Base-by-base conservation (phyloP, 306 rosid species). In the Sicyos edulis region DNA sequence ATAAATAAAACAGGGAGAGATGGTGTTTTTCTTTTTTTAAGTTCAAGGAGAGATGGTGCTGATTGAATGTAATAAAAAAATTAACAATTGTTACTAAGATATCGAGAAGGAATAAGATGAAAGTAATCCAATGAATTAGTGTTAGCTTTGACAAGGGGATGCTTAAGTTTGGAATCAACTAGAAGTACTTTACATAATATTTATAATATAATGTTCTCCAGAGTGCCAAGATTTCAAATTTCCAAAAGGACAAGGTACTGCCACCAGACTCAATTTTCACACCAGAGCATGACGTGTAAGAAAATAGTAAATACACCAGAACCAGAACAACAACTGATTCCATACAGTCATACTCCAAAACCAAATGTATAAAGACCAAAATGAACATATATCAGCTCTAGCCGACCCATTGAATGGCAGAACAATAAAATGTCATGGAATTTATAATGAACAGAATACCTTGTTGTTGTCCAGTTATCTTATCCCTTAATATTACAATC, bases 401-500 rank as follows among this genome's bases (percentile, higher is more conserved):
- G 50, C 54, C 22, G 62, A 47, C 72, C 73, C 74, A 73, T 64
- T 69, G 71, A 54, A 64, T 63, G 56, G 57, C 68, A 79, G 32
- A 75, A 54, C 15, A 21, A 61, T 57, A 60, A 65, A 73, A 77
- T 16, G 51, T 54, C 19, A 66, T 66, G 52, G 21, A 60, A 79
- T 21, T 34, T 47, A 67, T 8, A 32, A 71, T 17, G 44, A 53
- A 29, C 53, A 61, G 59, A 66, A 61, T 82, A 90, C 98, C 98
- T 88, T 86, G 96, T 20, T 89, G 91, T 37, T 22, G 73, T 10
- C 96, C 96, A 11, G 96, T 90, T 70, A 52, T 67, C 85, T 87
- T 92, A 80, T 92, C 93, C 77, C 61, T 87, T 72, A 90, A 82
- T 55, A 90, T 84, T 65, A 88, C 87, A 78, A 92, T 86, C 85